Base-by-base conservation (phyloP, 139 green algal genomes). In the Picochlorum sp. region DNA sequence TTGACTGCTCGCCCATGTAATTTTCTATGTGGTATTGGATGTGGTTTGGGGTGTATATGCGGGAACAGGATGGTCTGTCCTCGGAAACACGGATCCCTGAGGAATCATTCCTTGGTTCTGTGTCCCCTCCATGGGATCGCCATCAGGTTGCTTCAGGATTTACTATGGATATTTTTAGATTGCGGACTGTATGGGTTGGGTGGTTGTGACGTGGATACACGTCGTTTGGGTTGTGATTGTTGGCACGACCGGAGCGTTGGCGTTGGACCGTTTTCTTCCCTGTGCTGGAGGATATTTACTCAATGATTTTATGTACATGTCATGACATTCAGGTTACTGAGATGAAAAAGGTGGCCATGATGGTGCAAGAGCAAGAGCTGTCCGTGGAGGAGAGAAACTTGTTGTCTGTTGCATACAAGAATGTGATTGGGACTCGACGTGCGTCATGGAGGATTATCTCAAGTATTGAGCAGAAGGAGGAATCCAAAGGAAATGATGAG, bases 381-480 rank as follows among this genome's bases (percentile, higher is more conserved):
- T 86, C 76, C 15, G 93, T 98, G 55, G 93, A 98, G 83, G 93
- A 98, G 83, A 85, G 93, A 58, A 98, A 98, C 80, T 84, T 99
- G 71, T 85, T 99, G 8, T 94, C 81, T 20, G 94, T 99, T 55
- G 94, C 90, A 14, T 97, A 96, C 87, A 97, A 98, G 81, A 98
- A 98, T 75, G 91, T 98, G 28, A 97, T 98, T 75, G 92, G 91
- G 21, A 88, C 92, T 5, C 82, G 92, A 30, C 79, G 92, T 26
- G 92, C 92, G 3, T 96, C 87, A 45, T 99, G 94, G 94, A 80
- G 94, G 41, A 98, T 99, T 70, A 87, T 99, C 60, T 95, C 86
- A 68, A 92, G 76, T 72, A 98, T 99, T 71, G 94, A 99, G 85
- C 91, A 97, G 78, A 99, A 98, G 80, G 94, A 99, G 81, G 89